Evolutionary conservation across 176 grass and related monocot species (phyloP).

Genomic region (Stipa capillata): DNA sequence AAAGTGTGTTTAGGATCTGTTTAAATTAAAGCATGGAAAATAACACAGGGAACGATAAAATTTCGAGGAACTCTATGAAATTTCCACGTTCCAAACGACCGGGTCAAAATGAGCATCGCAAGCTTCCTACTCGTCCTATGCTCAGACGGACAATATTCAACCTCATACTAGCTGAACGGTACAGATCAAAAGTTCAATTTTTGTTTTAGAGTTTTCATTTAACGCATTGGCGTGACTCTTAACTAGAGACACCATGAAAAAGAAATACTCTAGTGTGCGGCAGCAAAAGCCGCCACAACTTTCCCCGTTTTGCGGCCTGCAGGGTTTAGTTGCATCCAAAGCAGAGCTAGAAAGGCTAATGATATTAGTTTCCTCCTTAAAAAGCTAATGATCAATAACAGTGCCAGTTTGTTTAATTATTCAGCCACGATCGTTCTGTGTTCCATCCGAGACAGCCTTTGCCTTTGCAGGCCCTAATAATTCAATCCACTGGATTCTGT

Average conservation of each 20-base stretch:
- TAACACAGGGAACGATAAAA: background rate
- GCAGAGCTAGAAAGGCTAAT: conserved; percentile 19
- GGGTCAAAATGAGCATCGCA: no score
- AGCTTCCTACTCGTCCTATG: no score
- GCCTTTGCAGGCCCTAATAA: conserved; percentile 11
- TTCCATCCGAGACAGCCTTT: background rate
- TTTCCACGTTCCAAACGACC: no score
- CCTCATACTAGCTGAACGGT: background rate
- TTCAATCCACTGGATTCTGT: conserved; percentile 4
- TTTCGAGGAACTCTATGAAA: background rate
- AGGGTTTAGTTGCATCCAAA: conserved; percentile 31
- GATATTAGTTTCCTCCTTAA: background rate
- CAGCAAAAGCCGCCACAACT: background rate
- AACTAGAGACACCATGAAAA: background rate
- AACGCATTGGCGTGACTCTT: background rate
- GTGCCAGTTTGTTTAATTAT: conserved; percentile 18
- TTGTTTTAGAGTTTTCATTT: background rate
- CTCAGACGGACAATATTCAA: no score
- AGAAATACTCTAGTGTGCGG: background rate
- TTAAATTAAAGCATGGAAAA: background rate
- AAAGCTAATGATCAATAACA: conserved; percentile 5
- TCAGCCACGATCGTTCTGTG: conserved; percentile 3
- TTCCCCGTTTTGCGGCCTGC: background rate
- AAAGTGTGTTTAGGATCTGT: background rate
- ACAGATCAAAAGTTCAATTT: background rate